Evolutionary conservation across 106 monocot genomes (phyloP), one percentile per base, ranked within the genome.

Genomic region (Dactylorhiza incarnata): DNA sequence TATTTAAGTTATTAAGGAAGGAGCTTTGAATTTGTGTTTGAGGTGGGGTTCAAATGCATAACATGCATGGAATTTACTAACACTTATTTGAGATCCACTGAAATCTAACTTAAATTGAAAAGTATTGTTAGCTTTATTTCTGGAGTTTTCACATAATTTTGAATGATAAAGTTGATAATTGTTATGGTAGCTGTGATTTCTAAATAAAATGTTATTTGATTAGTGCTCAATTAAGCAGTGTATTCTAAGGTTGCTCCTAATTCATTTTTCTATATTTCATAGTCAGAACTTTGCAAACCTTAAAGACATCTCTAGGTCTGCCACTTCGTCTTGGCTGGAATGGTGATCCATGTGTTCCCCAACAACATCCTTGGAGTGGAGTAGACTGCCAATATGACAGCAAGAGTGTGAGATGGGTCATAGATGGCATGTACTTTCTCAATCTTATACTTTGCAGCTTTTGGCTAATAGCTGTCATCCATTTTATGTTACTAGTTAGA

Each of bases 281-380:
- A 99, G 99, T 99, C 77, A 69, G 56, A 7, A 86, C 86, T 76
- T 78, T 99, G 78, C 91, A 87, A 83, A 78, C 5, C 78, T 68
- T 99, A 78, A 99, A 94, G 83, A 73, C 46, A 51, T 80, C 87
- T 44, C 67, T 99, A 73, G 86, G 91, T 49, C 86, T 99, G 78
- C 99, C 99, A 10, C 89, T 85, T 75, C 99, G 99, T 48, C 83
- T 99, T 80, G 94, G 99, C 47, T 99, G 99, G 94, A 99, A 99
- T 79, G 94, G 99, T 44, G 99, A 99, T 79, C 99, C 99, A 68
- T 99, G 99, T 84, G 99, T 92, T 84, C 99, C 99, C 0, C 99
- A 91, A 52, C 89, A 94, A 44, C 99, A 99, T 86, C 99, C 99
- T 72, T 99, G 99, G 99, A 94, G 91, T 82, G 99, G 94, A 68